These are phyloP conservation scores for Delphinella strobiligena DNA, from an alignment of 2,329 filamentous ascomycete genomes.

Conservation along the genomic window DNA sequence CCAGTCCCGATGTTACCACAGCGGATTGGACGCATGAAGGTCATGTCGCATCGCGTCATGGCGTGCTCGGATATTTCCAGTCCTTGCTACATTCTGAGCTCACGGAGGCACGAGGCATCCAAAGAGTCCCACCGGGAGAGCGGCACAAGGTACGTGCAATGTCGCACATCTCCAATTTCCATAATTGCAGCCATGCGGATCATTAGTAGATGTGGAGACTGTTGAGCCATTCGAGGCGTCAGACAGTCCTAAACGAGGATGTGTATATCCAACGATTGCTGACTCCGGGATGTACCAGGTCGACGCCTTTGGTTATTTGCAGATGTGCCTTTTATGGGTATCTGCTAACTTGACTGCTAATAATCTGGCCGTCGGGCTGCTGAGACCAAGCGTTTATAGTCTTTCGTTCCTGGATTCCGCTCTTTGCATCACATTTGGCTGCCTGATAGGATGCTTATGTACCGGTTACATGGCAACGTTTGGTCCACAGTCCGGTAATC, in stretches of 20 bases:
- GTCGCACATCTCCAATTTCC: background rate
- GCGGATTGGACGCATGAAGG: background rate
- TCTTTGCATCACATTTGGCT: slow-evolving; percentile 35
- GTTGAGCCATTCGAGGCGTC: no score
- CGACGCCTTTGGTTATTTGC: slow-evolving; percentile 9
- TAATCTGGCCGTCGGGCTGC: slow-evolving; percentile 30
- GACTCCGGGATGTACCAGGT: background rate
- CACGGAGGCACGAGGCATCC: background rate
- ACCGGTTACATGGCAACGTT: slow-evolving; percentile 39
- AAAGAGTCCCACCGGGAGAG: background rate
- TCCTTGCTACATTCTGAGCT: background rate
- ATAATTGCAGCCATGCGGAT: no score
- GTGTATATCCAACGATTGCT: background rate
- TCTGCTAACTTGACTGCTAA: slow-evolving; percentile 16
- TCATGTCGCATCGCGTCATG: background rate
- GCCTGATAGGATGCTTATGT: slow-evolving; percentile 29
- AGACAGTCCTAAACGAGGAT: background rate
- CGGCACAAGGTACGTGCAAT: background rate
- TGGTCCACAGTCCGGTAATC: slow-evolving; percentile 40
- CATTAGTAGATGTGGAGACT: no score
- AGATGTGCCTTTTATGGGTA: slow-evolving; percentile 13
- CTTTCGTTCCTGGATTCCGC: slow-evolving; percentile 33
- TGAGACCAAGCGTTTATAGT: slow-evolving; percentile 27
- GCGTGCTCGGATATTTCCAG: background rate
- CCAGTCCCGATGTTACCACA: background rate